Evolutionary conservation across 306 rosid genomes (phyloP), one percentile per base, ranked within the genome.

Genomic region (Coriaria nepalensis): DNA sequence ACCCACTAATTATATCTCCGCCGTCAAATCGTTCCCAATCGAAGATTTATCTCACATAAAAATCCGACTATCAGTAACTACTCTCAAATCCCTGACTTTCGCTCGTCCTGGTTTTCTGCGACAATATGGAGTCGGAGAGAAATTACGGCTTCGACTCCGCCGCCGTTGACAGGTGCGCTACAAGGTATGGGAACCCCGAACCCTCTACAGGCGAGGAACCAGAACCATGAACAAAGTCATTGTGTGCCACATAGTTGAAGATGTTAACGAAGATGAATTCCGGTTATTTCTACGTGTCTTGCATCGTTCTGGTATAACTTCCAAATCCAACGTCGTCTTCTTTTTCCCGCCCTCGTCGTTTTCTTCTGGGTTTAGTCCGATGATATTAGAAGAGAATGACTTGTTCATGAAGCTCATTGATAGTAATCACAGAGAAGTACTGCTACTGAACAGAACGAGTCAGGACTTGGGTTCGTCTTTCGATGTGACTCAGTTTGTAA

Each of bases 181-280:
- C 93, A 82, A 43, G 70, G 77, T 4, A 77, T 90, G 95, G 98
- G 98, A 5, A 69, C 70, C 37, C 77, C 81, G 98, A 5, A 69
- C 70, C 37, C 77, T 85, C 11, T 72, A 74, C 52, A 53, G 88
- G 9, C 65, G 93, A 33, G 98, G 98, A 5, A 74, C 81, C 33
- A 60, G 61, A 59, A 72, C 95, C 55, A 82, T 90, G 95, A n/a
- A 53, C 29, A 85, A 85, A 63, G 82, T 90, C 11, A 42, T 74
- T 8, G 77, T 85, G 13, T 76, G 75, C 64, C 98, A 90, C 41
- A 81, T 90, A 13, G 7, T 43, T 1, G 85, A 76, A 12, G 78
- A 82, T 32, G 64, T 68, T 9, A 56, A 71, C 7, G 67, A 52
- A 2, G 54, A 76, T 0, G 87, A 90, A 12, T 57, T 90, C 10